Base-by-base conservation (phyloP, 768 basidiomycete species). In the Porphyrellus cyaneotinctus region DNA sequence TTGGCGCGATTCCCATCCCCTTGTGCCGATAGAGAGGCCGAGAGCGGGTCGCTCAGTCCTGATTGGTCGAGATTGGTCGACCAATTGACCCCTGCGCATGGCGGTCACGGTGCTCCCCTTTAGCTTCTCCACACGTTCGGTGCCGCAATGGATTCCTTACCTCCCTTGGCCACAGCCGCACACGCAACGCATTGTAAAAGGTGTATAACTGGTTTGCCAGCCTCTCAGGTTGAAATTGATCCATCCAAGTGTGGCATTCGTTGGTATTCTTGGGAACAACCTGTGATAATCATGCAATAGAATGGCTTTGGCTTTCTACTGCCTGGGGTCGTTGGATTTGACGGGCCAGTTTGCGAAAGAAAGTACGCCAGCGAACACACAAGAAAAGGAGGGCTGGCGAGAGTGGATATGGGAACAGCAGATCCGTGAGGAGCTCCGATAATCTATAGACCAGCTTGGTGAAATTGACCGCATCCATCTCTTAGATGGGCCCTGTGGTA, bases 401-500 rank as follows among this genome's bases (percentile, higher is more conserved):
- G 75, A 82, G 49, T 97, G 95, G 95, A 80, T 98, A 43, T 99
- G 95, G 91, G 79, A 76, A 20, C 86, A 94, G 66, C 90, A 97
- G 59, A 80, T 78, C 38, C 70, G 90, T 87, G 47, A 57, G 57
- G 45, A 44, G 22, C 60, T 52, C 37, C 43, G 26, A 4, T 9
- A 28, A 22, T 53, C 18, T 41, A 32, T 32, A 28, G 47, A 23
- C n/a, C 20, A 26, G 30, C 35, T n/a, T 32, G 20, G 45, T 31
- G n/a, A 23, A 20, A 44, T 10, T 51, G 47, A 58, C 23, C 42
- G 18, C 9, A 31, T 43, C 33, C 30, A 30, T 42, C 28, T 38
- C 31, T 30, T 58, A 88, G 85, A 65, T 18, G 84, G 85, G 15
- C 68, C 67, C 47, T 73, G 77, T 67, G 87, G 82, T 12, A 74